phyloP scores from a whole-genome alignment of 2,329 filamentous ascomycete genomes.

The Corinectria fuckeliana region DNA sequence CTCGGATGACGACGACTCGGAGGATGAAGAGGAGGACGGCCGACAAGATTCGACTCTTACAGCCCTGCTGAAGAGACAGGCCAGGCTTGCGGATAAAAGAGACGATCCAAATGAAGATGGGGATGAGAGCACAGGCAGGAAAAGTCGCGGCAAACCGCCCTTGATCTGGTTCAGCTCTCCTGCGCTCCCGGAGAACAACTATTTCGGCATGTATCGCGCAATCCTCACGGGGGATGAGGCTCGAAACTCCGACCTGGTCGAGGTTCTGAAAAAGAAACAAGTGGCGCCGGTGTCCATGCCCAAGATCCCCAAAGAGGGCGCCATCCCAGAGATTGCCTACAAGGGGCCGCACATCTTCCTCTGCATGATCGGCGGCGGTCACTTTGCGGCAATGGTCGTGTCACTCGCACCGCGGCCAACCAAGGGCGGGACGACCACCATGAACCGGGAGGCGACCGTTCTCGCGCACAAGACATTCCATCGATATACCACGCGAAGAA shows the following conservation, averaged over 20 bases:
- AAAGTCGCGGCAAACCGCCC: constrained; percentile 70
- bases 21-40: constrained; percentile 66
- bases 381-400: constrained; percentile 97
- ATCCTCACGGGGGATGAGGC: constrained; percentile 78
- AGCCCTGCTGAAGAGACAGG: constrained; percentile 82
- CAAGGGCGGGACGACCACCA: constrained; percentile 68
- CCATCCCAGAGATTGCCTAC: constrained; percentile 61
- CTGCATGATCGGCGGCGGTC: constrained; percentile 97
- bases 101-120: constrained; percentile 53
- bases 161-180: constrained; percentile 86
- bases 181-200: constrained; percentile 75
- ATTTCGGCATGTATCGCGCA: constrained; percentile 84
- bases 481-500: constrained; percentile 92
- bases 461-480: constrained; percentile 98
- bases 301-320: constrained; percentile 64
- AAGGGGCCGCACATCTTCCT: constrained; percentile 88
- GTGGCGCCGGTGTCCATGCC: constrained; percentile 65
- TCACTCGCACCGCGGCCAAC: constrained; percentile 81
- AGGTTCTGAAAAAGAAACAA: constrained; percentile 79
- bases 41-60: constrained; percentile 74
- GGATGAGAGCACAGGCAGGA: constrained; percentile 52
- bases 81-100: constrained; percentile 67
- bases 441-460: constrained; percentile 86
- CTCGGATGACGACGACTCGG: constrained; percentile 75
- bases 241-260: constrained; percentile 64